Evolutionary conservation across 2,329 filamentous ascomycete species (phyloP).

Genomic region (Scedosporium aurantiacum): DNA sequence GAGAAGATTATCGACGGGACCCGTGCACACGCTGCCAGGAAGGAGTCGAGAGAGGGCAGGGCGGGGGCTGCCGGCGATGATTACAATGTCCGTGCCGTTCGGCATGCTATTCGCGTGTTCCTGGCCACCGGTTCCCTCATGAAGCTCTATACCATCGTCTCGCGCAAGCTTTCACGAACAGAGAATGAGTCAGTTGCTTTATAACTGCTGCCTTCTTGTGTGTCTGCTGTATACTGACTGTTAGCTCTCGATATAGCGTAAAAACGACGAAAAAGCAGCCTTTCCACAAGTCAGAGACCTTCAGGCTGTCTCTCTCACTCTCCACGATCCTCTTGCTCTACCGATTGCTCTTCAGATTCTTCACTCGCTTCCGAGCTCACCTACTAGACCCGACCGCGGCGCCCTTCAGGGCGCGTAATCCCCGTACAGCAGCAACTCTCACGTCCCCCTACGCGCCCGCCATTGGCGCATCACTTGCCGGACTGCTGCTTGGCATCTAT

Average conservation of each 20-base stretch:
- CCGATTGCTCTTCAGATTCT: constrained; percentile 81
- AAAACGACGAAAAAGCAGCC: constrained; percentile 34
- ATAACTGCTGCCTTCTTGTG: constrained; percentile 1
- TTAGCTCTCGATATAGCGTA: constrained; percentile 11
- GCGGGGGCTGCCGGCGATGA: constrained; percentile 34
- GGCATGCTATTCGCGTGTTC: constrained; percentile 31
- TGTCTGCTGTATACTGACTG: neutral
- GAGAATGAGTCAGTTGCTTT: constrained; percentile 29
- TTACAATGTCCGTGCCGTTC: constrained; percentile 58
- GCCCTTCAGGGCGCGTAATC: constrained; percentile 75
- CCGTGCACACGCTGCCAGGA: constrained; percentile 6
- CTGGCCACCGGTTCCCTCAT: constrained; percentile 46
- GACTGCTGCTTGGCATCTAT: constrained; percentile 69
- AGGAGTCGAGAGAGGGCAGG: neutral
- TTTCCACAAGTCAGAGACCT: constrained; percentile 53
- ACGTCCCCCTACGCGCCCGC: constrained; percentile 80
- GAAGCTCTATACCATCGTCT: constrained; percentile 49
- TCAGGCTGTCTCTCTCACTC: constrained; percentile 71
- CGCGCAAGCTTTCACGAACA: constrained; percentile 33
- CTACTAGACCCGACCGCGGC: constrained; percentile 69
- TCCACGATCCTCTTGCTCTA: constrained; percentile 82
- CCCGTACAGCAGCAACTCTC: constrained; percentile 59
- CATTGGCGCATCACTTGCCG: constrained; percentile 80
- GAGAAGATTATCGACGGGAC: constrained; percentile 22
- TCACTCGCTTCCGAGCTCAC: constrained; percentile 65